Percentiles rank a stretch among this genome's conserved stretches.
Evolutionary conservation across 345 rosid genomes (phyloP).

Genomic region (Turnera subulata): DNA sequence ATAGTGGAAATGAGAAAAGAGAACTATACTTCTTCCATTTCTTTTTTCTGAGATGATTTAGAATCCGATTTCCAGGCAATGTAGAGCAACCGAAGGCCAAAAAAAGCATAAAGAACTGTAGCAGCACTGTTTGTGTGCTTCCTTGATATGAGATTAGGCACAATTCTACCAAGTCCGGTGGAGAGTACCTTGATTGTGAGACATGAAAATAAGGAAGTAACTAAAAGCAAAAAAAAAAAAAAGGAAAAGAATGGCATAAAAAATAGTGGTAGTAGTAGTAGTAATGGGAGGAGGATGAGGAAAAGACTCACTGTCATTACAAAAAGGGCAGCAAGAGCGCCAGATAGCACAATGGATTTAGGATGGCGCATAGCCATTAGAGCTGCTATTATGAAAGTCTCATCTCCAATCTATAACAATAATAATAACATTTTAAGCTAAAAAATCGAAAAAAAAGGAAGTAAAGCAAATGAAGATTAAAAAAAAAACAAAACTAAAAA

Average conservation of each 20-base stretch:
- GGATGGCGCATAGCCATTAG: conserved; percentile 99
- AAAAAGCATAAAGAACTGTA: conserved; percentile 93
- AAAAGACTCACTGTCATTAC: conserved; percentile 80
- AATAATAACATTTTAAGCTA: background rate
- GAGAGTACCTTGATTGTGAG: conserved; percentile 70
- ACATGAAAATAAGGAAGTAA: conserved; percentile 19
- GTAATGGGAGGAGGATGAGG: background rate
- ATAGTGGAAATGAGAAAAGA: background rate
- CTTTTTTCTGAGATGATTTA: conserved; percentile 87
- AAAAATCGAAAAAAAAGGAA: background rate
- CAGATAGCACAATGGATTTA: conserved; percentile 82
- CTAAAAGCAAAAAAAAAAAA: conserved; percentile 10
- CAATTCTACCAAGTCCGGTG: conserved; percentile 98
- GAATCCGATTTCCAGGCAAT: conserved; percentile 99
- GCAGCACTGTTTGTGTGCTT: conserved; percentile 99
- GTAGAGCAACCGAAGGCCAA: conserved; percentile 90
- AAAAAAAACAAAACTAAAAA: background rate
- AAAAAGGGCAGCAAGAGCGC: conserved; percentile 86
- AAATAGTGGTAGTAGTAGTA: background rate
- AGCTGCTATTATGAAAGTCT: conserved; percentile 98
- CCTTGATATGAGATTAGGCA: conserved; percentile 97
- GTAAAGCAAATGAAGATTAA: background rate
- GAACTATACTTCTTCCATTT: conserved; percentile 87
- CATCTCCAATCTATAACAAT: conserved; percentile 79
- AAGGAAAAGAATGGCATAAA: conserved; percentile 6